phyloP scores from a whole-genome alignment of 495 filamentous ascomycete species.

The Ramalina intermedia region DNA sequence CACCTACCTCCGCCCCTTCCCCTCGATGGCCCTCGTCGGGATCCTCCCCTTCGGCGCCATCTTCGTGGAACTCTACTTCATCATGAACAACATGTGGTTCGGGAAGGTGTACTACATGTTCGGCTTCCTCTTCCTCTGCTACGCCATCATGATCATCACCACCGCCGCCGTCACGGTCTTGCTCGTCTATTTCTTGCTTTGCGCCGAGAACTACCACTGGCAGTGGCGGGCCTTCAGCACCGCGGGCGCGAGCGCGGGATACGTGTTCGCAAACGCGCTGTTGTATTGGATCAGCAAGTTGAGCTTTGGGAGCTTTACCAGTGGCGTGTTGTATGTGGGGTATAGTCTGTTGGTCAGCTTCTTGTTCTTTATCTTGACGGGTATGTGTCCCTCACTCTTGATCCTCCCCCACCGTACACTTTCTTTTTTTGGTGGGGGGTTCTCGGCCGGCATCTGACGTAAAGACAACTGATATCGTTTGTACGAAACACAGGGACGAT shows the following conservation, averaged over 20 bases:
- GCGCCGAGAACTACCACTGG: slow-evolving; percentile 96
- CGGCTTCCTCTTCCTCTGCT: slow-evolving; percentile 94
- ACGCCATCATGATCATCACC: slow-evolving; percentile 93
- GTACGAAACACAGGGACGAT: slow-evolving; percentile 52
- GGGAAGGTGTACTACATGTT: slow-evolving; percentile 99
- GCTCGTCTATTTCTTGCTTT: slow-evolving; percentile 88
- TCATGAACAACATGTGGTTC: slow-evolving; percentile 96
- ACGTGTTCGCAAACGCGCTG: slow-evolving; percentile 79
- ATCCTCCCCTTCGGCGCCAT: slow-evolving; percentile 91
- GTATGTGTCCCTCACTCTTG: slow-evolving; percentile 37
- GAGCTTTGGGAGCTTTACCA: slow-evolving; percentile 68
- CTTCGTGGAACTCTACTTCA: slow-evolving; percentile 95
- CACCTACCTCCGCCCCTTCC: slow-evolving; percentile 69
- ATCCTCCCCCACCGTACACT: background rate
- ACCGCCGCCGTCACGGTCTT: slow-evolving; percentile 83
- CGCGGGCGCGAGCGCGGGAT: slow-evolving; percentile 72
- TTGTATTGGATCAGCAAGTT: slow-evolving; percentile 80
- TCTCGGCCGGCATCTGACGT: slow-evolving; percentile 7
- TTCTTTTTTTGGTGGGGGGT: background rate
- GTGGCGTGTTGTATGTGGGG: slow-evolving; percentile 81
- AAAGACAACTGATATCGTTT: background rate
- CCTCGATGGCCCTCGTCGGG: slow-evolving; percentile 78
- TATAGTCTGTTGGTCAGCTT: slow-evolving; percentile 84
- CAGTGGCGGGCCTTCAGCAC: slow-evolving; percentile 89
- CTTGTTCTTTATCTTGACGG: slow-evolving; percentile 83